Base-by-base conservation (phyloP, 2,329 filamentous ascomycete genomes). In the Cryphonectria naterciae region DNA sequence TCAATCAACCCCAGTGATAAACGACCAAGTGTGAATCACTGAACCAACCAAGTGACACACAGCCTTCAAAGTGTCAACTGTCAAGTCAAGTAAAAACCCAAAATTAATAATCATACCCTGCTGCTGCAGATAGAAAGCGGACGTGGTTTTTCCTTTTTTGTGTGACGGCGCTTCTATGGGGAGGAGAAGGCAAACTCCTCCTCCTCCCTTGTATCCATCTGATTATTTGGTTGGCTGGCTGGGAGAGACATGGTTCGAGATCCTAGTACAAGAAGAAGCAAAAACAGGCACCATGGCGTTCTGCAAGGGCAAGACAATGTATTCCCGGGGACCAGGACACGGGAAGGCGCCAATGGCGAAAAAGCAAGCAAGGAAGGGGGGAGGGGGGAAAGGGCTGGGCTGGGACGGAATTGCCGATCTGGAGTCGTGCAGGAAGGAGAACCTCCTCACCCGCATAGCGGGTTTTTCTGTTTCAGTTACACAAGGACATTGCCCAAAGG, bases 291-390 rank as follows among this genome's bases (percentile, higher is more conserved):
- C 58, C 35, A 22, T 39, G 32, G 22, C 32, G 39, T 37, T 22
- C 58, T 37, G 58, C 58, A 61, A 61, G 58, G 58, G 58, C 37
- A 65, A 65, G 43, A 65, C 43, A 58, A 32, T 58, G 15, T 32
- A 56, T 28, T 32, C 25, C 54, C 25, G 54, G 54, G 25, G 28
- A 28, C 25, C 54, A 58, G 54, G 54, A 32, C 54, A 28, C 54
- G 25, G 54, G 28, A 17, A 7, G 54, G 54, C 54, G 54, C 39
- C 39, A 43, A 46, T 13, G n/a, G 37, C n/a, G 28, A 64, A 32
- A 32, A 32, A 32, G 28, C 28, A 25, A 28, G 37, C 25, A 46
- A n/a, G 28, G 13, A 25, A 28, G 7, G 19, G 1, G 28, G 32
- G 32, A 35, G 8, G n/a, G 22, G 17, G 22, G 22, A 19, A 46